Evolutionary conservation across 768 basidiomycete species (phyloP), one percentile per base, ranked within the genome.

Genomic region (Erythrobasidium yunnanense): DNA sequence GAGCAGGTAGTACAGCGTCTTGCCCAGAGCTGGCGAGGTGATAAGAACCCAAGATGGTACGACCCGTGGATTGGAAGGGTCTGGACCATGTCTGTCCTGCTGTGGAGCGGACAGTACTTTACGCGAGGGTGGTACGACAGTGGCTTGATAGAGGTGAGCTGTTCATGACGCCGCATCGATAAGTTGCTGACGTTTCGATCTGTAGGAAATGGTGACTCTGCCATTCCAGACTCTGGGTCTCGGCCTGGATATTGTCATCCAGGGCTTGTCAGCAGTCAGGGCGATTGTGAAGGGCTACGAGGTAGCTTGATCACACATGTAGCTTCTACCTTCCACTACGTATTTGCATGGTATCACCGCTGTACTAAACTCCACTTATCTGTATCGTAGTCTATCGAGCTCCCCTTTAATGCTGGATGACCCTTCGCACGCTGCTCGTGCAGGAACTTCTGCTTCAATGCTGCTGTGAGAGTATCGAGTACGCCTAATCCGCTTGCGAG

Each of bases 401-500:
- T 35, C 4, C 7, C 46, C 46, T 50, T 4, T 2, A 51, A 23
- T 4, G 27, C 49, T 15, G 25, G 17, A 46, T 63, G 60, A 25
- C 60, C 60, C 20, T 63, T 51, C 32, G 20, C 32, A 20, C 42
- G 49, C 23, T n/a, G 20, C 29, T 63, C 60, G 27, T 29, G 30
- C 3, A 63, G 46, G 22, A 63, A 34, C 32, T 38, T 29, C 7
- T 11, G 20, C 33, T 51, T 51, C 29, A 63, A 33, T 30, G 27
- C 60, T 5, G 60, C 60, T 15, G 13, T 38, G 11, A 63, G 49
- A n/a, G 60, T 63, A 25, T 63, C 60, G 20, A 63, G 29, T 5
- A 63, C 60, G 30, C 60, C 60, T 2, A 87, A 82, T 0, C 89
- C 90, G 69, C 88, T 86, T 1, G 85, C 87, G 69, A 90, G 81